Conservation (phyloP, 805 yeast genomes). For the Suhomyces vadensis region DNA sequence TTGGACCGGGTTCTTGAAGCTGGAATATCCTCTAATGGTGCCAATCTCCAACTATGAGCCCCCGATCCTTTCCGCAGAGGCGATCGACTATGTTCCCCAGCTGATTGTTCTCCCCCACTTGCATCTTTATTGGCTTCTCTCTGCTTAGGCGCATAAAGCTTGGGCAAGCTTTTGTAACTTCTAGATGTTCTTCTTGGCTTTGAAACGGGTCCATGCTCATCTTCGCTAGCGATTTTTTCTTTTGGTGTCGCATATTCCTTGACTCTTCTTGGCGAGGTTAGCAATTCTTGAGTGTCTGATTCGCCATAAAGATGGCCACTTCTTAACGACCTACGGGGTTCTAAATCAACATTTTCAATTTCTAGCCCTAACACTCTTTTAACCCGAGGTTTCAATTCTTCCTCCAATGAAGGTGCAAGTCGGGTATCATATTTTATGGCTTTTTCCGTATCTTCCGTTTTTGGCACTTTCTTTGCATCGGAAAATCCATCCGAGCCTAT, state of each 20-base stretch:
- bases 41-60: slow-evolving; percentile 9
- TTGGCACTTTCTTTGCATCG: too few species aligned
- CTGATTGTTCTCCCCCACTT: too few species aligned
- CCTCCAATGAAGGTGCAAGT: background rate
- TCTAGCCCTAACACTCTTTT: slow-evolving; percentile 26
- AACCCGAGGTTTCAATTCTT: slow-evolving; percentile 4
- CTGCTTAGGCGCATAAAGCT: slow-evolving; percentile 7
- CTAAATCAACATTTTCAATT: slow-evolving; percentile 19
- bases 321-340: slow-evolving; percentile 25
- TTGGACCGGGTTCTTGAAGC: slow-evolving; percentile 36
- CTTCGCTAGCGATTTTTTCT: background rate
- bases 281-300: background rate
- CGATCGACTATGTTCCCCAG: background rate
- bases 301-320: slow-evolving; percentile 25
- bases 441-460: too few species aligned
- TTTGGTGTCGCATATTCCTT: background rate
- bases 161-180: background rate
- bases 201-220: background rate
- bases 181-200: background rate
- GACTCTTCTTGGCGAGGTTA: slow-evolving; percentile 3
- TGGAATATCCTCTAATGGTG: slow-evolving; percentile 22
- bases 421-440: background rate
- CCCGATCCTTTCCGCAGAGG: slow-evolving; percentile 9
- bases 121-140: background rate
- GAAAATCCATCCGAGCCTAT: too few species aligned